Percentiles rank a stretch among this genome's conserved stretches.
Conservation (phyloP, 352 stramenopile genomes). For the Globisporangium parvum region DNA sequence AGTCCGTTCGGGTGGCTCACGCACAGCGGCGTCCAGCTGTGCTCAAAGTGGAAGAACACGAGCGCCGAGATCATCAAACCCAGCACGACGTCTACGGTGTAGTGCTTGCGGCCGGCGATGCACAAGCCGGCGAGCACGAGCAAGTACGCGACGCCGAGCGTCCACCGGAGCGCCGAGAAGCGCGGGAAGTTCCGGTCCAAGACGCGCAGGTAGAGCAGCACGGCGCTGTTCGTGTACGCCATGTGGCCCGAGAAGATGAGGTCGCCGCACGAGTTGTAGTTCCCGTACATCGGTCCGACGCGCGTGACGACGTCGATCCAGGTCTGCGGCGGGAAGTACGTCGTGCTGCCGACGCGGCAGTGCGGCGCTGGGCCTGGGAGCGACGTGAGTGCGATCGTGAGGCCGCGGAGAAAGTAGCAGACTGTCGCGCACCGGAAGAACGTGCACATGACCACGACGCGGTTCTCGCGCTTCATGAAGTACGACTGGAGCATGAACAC, state of each 20-base stretch:
- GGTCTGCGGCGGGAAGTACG: constrained; percentile 52
- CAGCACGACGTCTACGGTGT: constrained; percentile 75
- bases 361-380: constrained; percentile 65
- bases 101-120: constrained; percentile 66
- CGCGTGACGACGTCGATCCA: constrained; percentile 75
- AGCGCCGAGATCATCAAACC: constrained; percentile 55
- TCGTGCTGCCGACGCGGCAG: constrained; percentile 36
- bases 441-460: constrained; percentile 36
- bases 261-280: constrained; percentile 74
- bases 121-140: constrained; percentile 42
- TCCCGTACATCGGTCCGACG: constrained; percentile 65
- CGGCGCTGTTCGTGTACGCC: constrained; percentile 60
- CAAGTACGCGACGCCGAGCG: constrained; percentile 47
- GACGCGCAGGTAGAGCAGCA: constrained; percentile 60
- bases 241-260: constrained; percentile 78
- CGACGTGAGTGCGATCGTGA: constrained; percentile 63
- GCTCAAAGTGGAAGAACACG: constrained; percentile 78
- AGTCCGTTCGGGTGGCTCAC: constrained; percentile 22
- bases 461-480: constrained; percentile 45
- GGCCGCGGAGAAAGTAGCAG: constrained; percentile 63
- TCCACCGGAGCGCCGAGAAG: constrained; percentile 46
- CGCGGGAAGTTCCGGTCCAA: constrained; percentile 48
- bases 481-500: constrained; percentile 49
- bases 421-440: constrained; percentile 71
- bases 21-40: constrained; percentile 58